Base-by-base conservation (phyloP, 2,329 filamentous ascomycete species). In the Exophiala spinifera region DNA sequence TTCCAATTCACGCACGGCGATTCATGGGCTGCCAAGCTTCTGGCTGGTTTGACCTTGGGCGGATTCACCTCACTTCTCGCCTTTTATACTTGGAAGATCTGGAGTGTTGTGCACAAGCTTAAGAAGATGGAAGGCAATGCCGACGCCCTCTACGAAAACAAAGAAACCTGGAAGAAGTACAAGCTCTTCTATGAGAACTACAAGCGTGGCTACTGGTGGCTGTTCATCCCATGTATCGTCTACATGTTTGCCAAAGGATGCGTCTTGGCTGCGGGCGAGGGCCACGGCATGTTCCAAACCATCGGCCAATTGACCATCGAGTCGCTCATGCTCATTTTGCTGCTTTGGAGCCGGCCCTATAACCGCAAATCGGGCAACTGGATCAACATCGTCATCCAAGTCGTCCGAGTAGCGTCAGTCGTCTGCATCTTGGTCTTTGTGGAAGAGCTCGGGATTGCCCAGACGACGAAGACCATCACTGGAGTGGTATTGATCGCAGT, bases 181-280 rank as follows among this genome's bases (percentile, higher is more conserved):
- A 94, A 89, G 66, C 79, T 96, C 59, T 97, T 99, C 75, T 99
- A 99, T 76, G 94, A 97, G 66, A 87, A 86, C 64, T 97, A 96
- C 79, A 91, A 90, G 76, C 90, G 88, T 72, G 84, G 86, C 64
- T 96, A 92, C 76, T 99, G 94, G 94, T 97, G 92, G 92, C 74
- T 96, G 20, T 97, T 99, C 68, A 80, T 97, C 13, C 94, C 94
- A 0, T 78, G 82, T 57, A 96, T 97, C 66, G 57, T 91, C 60
- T 97, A 97, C 77, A 88, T 91, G 77, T 91, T 96, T 67, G 86
- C 84, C 68, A 94, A 94, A 75, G 91, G 92, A 51, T 87, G 85
- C 57, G 84, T 92, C 54, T 85, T 97, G 61, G 92, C 92, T 13
- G 88, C 84, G 25, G 89, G 83, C 40, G 87, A 96, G 66, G 91